Evolutionary conservation across 192 early-diverging fungal species (phyloP).

Genomic region (Coemansia sp.): DNA sequence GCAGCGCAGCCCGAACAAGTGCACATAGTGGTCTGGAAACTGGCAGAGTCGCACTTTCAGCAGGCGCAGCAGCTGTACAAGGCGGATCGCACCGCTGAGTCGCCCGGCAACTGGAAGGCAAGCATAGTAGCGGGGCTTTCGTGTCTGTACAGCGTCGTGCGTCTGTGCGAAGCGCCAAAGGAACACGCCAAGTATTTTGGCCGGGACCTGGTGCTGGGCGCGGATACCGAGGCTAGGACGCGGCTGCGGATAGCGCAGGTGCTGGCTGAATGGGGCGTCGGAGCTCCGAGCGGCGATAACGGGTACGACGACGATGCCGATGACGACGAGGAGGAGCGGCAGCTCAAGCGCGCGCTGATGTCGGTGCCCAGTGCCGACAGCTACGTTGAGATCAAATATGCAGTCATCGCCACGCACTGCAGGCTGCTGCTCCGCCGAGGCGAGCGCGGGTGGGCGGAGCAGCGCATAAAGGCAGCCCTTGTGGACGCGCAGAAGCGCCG

Average conservation of each 20-base stretch:
- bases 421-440: conserved; percentile 26
- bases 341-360: conserved; percentile 36
- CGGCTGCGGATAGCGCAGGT: conserved; percentile 42
- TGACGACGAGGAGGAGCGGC: conserved; percentile 28
- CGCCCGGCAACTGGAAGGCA: conserved; percentile 8
- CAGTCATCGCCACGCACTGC: conserved; percentile 30
- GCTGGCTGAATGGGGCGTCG: conserved; percentile 32
- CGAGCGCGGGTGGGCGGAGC: conserved; percentile 33
- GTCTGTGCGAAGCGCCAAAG: conserved; percentile 15
- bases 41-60: conserved; percentile 35
- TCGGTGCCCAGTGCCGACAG: conserved; percentile 21
- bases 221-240: conserved; percentile 40
- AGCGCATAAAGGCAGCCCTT: conserved; percentile 26
- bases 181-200: conserved; percentile 10
- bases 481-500: conserved; percentile 33
- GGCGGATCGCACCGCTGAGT: not conserved
- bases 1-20: conserved; percentile 8
- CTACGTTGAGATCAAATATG: conserved; percentile 16
- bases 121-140: conserved; percentile 20
- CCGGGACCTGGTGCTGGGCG: conserved; percentile 4
- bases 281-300: not conserved
- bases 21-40: conserved; percentile 27
- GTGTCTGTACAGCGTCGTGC: conserved; percentile 35
- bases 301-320: conserved; percentile 2
- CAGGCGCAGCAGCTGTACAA: conserved; percentile 21